Conservation (phyloP, 192 early-diverging fungal genomes). For the Allomyces macrogynus region DNA sequence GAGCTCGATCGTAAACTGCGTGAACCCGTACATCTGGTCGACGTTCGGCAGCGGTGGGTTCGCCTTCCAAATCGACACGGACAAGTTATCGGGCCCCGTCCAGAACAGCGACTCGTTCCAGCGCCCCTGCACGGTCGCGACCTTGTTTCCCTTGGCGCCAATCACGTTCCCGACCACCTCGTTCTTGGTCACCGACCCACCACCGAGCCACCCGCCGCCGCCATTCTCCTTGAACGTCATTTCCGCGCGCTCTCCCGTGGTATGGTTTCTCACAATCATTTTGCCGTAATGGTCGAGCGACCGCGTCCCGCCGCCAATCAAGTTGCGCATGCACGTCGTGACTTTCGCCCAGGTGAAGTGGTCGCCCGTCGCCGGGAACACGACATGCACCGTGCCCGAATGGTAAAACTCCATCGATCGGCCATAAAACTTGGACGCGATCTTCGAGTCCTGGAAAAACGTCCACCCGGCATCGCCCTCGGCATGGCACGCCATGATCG, state of each 20-base stretch:
- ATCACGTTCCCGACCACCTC: constrained; percentile 44
- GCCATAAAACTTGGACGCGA: constrained; percentile 97
- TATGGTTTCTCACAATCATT: constrained; percentile 56
- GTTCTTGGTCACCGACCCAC: constrained; percentile 43
- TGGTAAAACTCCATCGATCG: constrained; percentile 73
- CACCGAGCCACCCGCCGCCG: constrained; percentile 51
- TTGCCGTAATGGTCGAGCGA: constrained; percentile 84
- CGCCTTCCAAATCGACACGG: constrained; percentile 49
- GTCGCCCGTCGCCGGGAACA: constrained; percentile 43
- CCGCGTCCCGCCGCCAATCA: constrained; percentile 56
- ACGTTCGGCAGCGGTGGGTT: constrained; percentile 45
- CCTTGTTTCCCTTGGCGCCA: constrained; percentile 24
- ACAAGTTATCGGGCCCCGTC: constrained; percentile 24
- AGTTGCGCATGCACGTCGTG: constrained; percentile 77
- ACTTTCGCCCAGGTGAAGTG: constrained; percentile 77
- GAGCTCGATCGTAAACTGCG: constrained; percentile 63
- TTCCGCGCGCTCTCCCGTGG: constrained; percentile 45
- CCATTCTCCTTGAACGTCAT: constrained; percentile 60
- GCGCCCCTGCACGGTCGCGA: constrained; percentile 27
- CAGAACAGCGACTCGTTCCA: constrained; percentile 44
- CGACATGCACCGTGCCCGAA: constrained; percentile 61
- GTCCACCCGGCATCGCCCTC: constrained; percentile 38
- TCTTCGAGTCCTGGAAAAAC: constrained; percentile 74
- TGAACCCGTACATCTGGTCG: constrained; percentile 74
- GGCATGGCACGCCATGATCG: constrained; percentile 81